Evolutionary conservation across 2,329 filamentous ascomycete species (phyloP).

Genomic region (Xylaria digitata): DNA sequence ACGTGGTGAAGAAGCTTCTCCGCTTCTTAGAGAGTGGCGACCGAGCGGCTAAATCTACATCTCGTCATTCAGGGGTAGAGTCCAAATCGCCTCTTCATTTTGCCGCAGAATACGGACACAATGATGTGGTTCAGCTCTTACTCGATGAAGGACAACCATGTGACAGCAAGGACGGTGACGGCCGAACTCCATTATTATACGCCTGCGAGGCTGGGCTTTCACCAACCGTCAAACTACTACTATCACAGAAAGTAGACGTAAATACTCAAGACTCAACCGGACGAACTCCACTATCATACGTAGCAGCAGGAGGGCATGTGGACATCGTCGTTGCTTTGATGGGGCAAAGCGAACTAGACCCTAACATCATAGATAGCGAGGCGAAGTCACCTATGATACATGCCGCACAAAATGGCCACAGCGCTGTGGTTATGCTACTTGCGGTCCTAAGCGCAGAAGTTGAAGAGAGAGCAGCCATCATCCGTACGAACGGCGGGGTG

Average conservation of each 20-base stretch:
- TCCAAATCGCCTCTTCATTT: not conserved
- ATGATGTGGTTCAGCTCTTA: not conserved
- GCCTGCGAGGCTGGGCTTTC: constrained; percentile 1
- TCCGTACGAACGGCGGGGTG: no score
- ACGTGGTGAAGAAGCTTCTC: not conserved
- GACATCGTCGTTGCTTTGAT: not conserved
- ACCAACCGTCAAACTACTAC: not conserved
- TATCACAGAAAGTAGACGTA: not conserved
- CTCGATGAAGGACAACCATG: not conserved
- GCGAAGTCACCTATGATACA: not conserved
- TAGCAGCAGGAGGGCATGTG: constrained; percentile 1
- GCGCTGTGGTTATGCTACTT: not conserved
- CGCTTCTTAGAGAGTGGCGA: not conserved
- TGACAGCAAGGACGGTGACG: not conserved
- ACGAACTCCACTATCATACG: constrained; percentile 10
- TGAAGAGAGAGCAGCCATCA: not conserved
- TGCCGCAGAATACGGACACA: not conserved
- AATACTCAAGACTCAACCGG: constrained; percentile 3
- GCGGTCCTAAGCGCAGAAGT: no score
- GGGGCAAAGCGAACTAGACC: not conserved
- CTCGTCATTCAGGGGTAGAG: not conserved
- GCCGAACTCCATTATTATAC: constrained; percentile 5
- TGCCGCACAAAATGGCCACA: constrained; percentile 1
- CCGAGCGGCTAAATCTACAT: not conserved
- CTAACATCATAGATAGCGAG: not conserved